phyloP scores from a whole-genome alignment of 371 early-diverging fungal genomes.

The Haplosporangium sp. region DNA sequence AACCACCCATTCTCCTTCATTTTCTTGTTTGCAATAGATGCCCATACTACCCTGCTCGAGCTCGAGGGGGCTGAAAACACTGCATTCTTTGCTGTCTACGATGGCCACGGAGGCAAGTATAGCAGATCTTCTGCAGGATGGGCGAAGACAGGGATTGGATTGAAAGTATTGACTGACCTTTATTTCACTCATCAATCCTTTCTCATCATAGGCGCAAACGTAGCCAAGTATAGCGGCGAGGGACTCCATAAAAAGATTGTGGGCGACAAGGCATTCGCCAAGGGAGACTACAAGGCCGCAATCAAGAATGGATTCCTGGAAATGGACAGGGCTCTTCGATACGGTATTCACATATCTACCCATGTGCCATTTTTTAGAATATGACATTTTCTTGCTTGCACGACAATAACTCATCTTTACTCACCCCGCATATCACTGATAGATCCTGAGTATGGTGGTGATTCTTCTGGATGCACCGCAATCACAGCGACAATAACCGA shows the following conservation, averaged over 20 bases:
- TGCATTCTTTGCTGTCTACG: conserved; percentile 95
- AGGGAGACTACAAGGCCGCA: conserved; percentile 73
- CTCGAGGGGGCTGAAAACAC: conserved; percentile 60
- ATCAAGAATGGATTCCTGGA: conserved; percentile 84
- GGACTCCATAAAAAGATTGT: conserved; percentile 77
- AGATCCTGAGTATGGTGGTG: conserved; percentile 77
- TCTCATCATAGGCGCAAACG: conserved; percentile 64
- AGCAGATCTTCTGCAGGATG: background rate
- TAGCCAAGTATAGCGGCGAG: conserved; percentile 89
- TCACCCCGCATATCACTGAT: background rate
- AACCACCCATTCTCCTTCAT: background rate
- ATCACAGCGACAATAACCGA: conserved; percentile 86
- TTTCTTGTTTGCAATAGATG: conserved; percentile 63
- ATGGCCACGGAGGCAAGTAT: conserved; percentile 93
- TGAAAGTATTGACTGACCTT: background rate
- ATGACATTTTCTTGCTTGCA: too few relatives aligned
- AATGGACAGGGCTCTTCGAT: conserved; percentile 81
- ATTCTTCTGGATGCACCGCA: conserved; percentile 96
- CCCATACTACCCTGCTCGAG: conserved; percentile 87
- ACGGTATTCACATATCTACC: conserved; percentile 59
- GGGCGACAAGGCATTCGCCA: conserved; percentile 68
- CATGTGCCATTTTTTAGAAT: too few relatives aligned
- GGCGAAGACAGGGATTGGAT: background rate
- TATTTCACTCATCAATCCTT: background rate
- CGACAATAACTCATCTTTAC: too few relatives aligned